These are phyloP conservation scores for Quercus phellos DNA, from an alignment of 331 rosid species.

Conservation along the genomic window DNA sequence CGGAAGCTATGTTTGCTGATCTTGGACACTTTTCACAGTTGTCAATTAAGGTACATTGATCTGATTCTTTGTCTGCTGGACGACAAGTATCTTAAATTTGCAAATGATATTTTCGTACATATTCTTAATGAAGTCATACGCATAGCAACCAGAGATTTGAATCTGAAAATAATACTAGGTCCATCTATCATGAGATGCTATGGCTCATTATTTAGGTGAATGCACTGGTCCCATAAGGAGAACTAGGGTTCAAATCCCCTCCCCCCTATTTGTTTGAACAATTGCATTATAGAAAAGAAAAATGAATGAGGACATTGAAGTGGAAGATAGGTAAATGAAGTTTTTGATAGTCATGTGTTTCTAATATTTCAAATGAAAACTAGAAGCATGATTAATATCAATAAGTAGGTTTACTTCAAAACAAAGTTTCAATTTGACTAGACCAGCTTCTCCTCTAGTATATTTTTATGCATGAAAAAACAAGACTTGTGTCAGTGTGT, in stretches of 20 bases:
- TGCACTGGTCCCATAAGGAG: not conserved
- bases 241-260: too few relatives aligned
- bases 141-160: not conserved
- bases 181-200: not conserved
- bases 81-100: not conserved
- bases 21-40: constrained; percentile 88
- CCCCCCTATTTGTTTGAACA: too few relatives aligned
- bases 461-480: not conserved
- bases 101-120: not conserved
- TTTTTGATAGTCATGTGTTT: not conserved
- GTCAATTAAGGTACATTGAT: constrained; percentile 70
- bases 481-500: not conserved
- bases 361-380: not conserved
- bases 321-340: not conserved
- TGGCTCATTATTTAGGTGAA: not conserved
- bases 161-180: not conserved
- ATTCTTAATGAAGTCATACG: not conserved
- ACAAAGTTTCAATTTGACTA: not conserved
- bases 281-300: too few relatives aligned
- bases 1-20: constrained; percentile 99
- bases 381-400: not conserved
- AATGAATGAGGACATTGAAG: not conserved
- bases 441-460: not conserved
- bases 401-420: not conserved
- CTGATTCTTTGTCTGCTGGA: constrained; percentile 8